Conservation (phyloP, 306 rosid genomes). For the Castanopsis chinensis region DNA sequence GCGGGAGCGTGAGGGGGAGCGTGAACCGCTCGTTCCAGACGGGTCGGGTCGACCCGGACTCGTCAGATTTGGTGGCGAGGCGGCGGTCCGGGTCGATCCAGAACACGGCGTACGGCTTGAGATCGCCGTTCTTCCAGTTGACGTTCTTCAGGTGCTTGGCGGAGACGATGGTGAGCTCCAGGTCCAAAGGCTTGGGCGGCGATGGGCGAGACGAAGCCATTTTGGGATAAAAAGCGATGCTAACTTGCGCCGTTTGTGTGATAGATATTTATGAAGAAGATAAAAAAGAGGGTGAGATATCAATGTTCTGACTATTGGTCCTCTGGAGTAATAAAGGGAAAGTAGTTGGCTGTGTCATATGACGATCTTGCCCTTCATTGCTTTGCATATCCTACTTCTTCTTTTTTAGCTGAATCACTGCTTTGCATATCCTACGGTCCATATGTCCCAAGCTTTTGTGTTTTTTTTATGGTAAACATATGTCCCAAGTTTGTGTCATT, state of each 20-base stretch:
- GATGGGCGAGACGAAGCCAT: conserved; percentile 82
- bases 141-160: conserved; percentile 91
- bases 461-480: too few relatives aligned
- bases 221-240: neutral
- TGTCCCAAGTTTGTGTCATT: neutral
- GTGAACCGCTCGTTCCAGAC: conserved; percentile 91
- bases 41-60: conserved; percentile 65
- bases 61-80: conserved; percentile 85
- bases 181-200: conserved; percentile 60
- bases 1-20: conserved; percentile 50
- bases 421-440: neutral
- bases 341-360: neutral
- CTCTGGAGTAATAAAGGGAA: neutral
- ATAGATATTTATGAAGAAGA: neutral
- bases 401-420: too few relatives aligned
- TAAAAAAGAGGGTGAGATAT: neutral
- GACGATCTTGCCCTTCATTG: neutral
- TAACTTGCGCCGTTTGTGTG: conserved; percentile 13
- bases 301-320: neutral
- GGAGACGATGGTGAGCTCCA: conserved; percentile 73
- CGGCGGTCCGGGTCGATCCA: conserved; percentile 83
- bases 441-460: neutral
- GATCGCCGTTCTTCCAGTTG: conserved; percentile 81
- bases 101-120: conserved; percentile 81
- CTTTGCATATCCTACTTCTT: neutral